Base-by-base conservation (phyloP, 2,329 filamentous ascomycete genomes). In the Plectosphaerella cucumerina region DNA sequence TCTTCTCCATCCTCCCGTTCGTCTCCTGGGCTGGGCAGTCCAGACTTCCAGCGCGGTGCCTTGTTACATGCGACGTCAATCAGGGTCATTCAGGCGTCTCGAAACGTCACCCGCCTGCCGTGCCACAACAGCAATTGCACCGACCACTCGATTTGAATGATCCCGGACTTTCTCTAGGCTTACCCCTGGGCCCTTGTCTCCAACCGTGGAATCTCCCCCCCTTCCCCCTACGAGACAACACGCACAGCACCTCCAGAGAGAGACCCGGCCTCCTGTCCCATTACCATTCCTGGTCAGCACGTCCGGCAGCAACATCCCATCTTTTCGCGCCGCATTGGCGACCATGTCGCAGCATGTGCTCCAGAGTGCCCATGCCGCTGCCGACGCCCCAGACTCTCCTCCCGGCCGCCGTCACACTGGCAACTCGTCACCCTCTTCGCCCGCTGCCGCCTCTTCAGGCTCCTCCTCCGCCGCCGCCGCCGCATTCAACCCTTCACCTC, bases 261-360 rank as follows among this genome's bases (percentile, higher is more conserved):
- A 31, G 26, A 11, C 26, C 26, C 26, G 26, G 26, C 26, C 26
- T 31, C 26, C 26, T 31, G 26, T 31, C 26, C 26, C 50, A 10
- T 31, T 31, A 10, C 26, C 26, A 31, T 31, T 31, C 26, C 26
- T 31, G 26, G 26, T 31, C 26, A 31, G 26, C 26, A 31, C 26
- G 26, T 31, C 26, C 26, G 26, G 26, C 26, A 31, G 26, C 26
- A 31, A 31, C 45, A 39, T 47, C 53, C 54, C 52, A 53, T 48
- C 54, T 51, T 53, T 31, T 54, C 52, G 53, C 57, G 60, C 58
- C 54, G 68, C 68, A 70, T 70, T 68, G 71, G 65, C 66, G 66
- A 74, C 69, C 71, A 78, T 79, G 76, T 76, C 76, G 69, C 76
- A 78, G 69, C 72, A 73, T 71, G 70, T 70, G 65, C 69, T 70